Evolutionary conservation across 208 protist species (phyloP).

Genomic region (Wallacemonas sp.): DNA sequence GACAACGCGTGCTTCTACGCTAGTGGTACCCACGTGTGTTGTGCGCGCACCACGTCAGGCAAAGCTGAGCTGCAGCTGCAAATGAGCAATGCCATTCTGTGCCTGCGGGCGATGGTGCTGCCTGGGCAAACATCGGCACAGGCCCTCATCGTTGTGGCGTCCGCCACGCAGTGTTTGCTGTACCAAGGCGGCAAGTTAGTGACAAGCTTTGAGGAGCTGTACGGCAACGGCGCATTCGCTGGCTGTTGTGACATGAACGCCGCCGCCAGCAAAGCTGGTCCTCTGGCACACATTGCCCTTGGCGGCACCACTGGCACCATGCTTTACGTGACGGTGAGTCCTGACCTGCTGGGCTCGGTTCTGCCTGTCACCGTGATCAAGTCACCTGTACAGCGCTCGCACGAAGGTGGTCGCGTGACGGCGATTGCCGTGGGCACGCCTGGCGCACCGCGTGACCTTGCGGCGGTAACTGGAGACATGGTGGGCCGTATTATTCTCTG

Average conservation of each 20-base stretch:
- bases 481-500: slow-evolving; percentile 48
- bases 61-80: background rate
- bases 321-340: slow-evolving; percentile 18
- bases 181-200: background rate
- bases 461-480: slow-evolving; percentile 39
- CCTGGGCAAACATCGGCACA: background rate
- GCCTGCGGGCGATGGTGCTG: slow-evolving; percentile 22
- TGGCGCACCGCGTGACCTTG: background rate
- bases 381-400: slow-evolving; percentile 24
- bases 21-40: slow-evolving; percentile 18
- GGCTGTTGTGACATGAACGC: slow-evolving; percentile 7
- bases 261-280: background rate
- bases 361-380: slow-evolving; percentile 10
- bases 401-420: slow-evolving; percentile 39
- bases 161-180: slow-evolving; percentile 5
- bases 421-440: slow-evolving; percentile 33
- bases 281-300: slow-evolving; percentile 16
- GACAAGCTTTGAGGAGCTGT: slow-evolving; percentile 5
- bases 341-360: background rate
- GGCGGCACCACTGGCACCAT: slow-evolving; percentile 30
- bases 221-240: background rate
- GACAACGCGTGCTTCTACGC: slow-evolving; percentile 25
- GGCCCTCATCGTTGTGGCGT: slow-evolving; percentile 21
- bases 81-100: slow-evolving; percentile 20
- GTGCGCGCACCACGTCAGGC: slow-evolving; percentile 26